A percentile compares a stretch with the other conserved stretches of the same genome.
Conservation (phyloP, 352 stramenopile species). For the Phytopythium oedochilum region DNA sequence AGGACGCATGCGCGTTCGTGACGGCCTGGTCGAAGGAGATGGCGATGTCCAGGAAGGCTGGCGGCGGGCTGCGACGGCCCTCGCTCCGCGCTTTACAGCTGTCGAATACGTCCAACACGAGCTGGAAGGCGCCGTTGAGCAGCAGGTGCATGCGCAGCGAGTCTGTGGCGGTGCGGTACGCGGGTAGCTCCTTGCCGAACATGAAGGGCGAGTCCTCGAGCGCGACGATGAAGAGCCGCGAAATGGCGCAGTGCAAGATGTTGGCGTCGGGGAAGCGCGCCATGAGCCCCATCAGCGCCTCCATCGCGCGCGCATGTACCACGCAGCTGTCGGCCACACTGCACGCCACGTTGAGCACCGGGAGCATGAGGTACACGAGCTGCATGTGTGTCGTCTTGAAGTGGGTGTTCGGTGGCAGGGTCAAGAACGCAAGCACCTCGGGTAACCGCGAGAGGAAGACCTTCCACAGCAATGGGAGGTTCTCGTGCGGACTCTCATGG, state of each 20-base stretch:
- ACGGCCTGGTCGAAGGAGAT: slow-evolving; percentile 77
- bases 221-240: slow-evolving; percentile 67
- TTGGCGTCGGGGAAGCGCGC: slow-evolving; percentile 88
- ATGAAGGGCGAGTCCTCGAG: slow-evolving; percentile 77
- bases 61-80: slow-evolving; percentile 13
- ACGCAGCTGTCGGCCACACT: slow-evolving; percentile 42
- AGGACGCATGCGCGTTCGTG: slow-evolving; percentile 51
- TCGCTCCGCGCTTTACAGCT: background rate
- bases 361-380: slow-evolving; percentile 69
- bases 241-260: slow-evolving; percentile 62
- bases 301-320: slow-evolving; percentile 32
- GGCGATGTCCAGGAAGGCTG: slow-evolving; percentile 62
- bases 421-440: slow-evolving; percentile 32
- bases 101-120: slow-evolving; percentile 36
- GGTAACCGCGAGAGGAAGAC: slow-evolving; percentile 37
- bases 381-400: slow-evolving; percentile 67
- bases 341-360: slow-evolving; percentile 72
- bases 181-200: slow-evolving; percentile 73
- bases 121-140: slow-evolving; percentile 35
- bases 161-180: slow-evolving; percentile 46
- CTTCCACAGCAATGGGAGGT: slow-evolving; percentile 64
- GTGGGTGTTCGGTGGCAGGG: slow-evolving; percentile 14
- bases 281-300: slow-evolving; percentile 86
- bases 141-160: slow-evolving; percentile 52
- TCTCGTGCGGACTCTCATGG: slow-evolving; percentile 44